Evolutionary conservation across 106 monocot genomes (phyloP).

Genomic region (Dendrobium catenatum): DNA sequence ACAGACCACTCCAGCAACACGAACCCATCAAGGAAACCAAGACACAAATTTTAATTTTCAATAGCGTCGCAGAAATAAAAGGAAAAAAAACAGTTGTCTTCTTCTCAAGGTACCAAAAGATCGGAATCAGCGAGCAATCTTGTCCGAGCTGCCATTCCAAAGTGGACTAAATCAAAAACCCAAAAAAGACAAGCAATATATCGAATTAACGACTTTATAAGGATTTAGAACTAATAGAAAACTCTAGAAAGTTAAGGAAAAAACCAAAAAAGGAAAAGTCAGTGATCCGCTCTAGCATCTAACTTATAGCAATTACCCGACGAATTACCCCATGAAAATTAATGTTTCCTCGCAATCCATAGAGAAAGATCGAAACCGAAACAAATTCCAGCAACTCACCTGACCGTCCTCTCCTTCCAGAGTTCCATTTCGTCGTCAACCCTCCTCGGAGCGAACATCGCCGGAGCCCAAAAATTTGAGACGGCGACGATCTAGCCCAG

Average conservation of each 20-base stretch:
- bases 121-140: not conserved
- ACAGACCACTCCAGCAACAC: not conserved
- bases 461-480: not conserved
- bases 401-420: slow-evolving; percentile 38
- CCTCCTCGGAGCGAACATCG: slow-evolving; percentile 36
- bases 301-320: not conserved
- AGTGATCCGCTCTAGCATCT: no score
- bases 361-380: not conserved
- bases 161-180: not conserved
- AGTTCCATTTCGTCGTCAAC: slow-evolving; percentile 41
- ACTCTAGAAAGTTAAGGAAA: not conserved
- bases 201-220: not conserved
- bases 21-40: not conserved
- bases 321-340: not conserved
- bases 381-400: slow-evolving; percentile 20
- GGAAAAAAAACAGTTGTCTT: not conserved
- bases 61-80: not conserved
- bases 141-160: not conserved
- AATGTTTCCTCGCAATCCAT: not conserved
- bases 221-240: not conserved
- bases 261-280: not conserved
- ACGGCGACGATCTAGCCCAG: not conserved
- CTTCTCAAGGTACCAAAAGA: slow-evolving; percentile 5
- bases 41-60: not conserved
- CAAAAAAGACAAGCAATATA: not conserved